Evolutionary conservation across 331 rosid species (phyloP).

Genomic region (Cydonia oblonga): DNA sequence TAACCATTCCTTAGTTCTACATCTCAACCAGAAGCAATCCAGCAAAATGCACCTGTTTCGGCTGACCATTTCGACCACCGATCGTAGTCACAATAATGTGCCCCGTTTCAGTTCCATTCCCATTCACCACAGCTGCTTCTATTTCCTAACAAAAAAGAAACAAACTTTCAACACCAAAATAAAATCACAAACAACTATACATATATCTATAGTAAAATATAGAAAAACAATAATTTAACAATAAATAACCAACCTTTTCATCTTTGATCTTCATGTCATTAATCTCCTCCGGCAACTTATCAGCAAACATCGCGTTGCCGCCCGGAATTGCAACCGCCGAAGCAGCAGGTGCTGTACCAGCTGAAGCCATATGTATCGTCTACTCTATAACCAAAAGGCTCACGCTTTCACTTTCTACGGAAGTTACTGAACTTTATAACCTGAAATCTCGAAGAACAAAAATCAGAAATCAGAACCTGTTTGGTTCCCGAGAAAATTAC

Average conservation of each 20-base stretch:
- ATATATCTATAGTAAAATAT: not conserved
- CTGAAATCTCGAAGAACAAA: not conserved
- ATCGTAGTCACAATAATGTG: conserved; percentile 62
- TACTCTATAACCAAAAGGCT: not conserved
- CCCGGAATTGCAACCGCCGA: conserved; percentile 22
- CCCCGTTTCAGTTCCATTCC: conserved; percentile 70
- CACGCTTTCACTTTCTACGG: not conserved
- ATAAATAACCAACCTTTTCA: conserved; percentile 17
- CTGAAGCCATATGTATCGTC: conserved; percentile 32
- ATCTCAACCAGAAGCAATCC: not conserved
- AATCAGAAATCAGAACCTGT: not conserved
- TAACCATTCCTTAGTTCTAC: not conserved
- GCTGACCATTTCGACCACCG: conserved; percentile 64
- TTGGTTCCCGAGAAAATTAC: not conserved
- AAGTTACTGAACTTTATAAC: not conserved
- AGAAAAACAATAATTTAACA: not conserved
- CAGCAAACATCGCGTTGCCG: conserved; percentile 25
- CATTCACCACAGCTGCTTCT: conserved; percentile 49
- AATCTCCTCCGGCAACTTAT: conserved; percentile 52
- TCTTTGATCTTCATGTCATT: conserved; percentile 61
- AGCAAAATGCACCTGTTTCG: conserved; percentile 42
- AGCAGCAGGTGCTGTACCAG: conserved; percentile 7
- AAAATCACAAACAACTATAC: not conserved
- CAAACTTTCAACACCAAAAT: not conserved
- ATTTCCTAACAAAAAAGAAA: conserved; percentile 26